Base-by-base conservation (phyloP, 192 early-diverging fungal species). In the Linnemannia elongata region DNA sequence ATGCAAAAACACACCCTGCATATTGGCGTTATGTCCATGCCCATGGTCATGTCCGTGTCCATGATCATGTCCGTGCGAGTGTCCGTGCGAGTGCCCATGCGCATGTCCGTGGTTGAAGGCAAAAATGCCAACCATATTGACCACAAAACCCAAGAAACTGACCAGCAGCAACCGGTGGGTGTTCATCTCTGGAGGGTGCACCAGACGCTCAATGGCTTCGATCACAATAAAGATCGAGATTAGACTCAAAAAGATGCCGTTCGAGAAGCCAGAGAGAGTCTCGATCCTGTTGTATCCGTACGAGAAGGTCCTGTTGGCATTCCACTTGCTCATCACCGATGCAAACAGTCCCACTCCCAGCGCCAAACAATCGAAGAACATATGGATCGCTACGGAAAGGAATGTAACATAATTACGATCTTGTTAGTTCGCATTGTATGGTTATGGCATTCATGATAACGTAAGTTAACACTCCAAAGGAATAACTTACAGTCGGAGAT, bases 311-410 rank as follows among this genome's bases (percentile, higher is more conserved):
- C 93, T 92, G 76, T 96, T 96, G n/a, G 94, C 90, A 24, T 94
- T 96, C 96, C 98, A 97, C 87, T 96, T 97, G 77, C 94, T 94
- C 92, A 98, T 95, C 3, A 98, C 96, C 3, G 96, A 93, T 12
- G 98, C 98, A 74, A 95, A 91, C 13, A 99, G 88, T 38, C 96
- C 96, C 45, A 98, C 93, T 4, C 95, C 95, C 79, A 99, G 82
- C 9, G 97, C 97, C 86, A 98, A 90, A 75, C 96, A 97, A 89
- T 99, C 98, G 89, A 99, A 99, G 76, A 98, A 93, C 98, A 99
- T 99, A 88, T 99, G 98, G 72, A 98, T 96, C 24, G 98, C 98
- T 93, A 82, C 15, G 1, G 4, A 35, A 30, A 45, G 13, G 1
- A 39, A 45, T 17, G n/a, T 22, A 0, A 39, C 0, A 6, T 7